Evolutionary conservation across 345 rosid genomes (phyloP), one percentile per base, ranked within the genome.

Genomic region (Laguncularia racemosa): DNA sequence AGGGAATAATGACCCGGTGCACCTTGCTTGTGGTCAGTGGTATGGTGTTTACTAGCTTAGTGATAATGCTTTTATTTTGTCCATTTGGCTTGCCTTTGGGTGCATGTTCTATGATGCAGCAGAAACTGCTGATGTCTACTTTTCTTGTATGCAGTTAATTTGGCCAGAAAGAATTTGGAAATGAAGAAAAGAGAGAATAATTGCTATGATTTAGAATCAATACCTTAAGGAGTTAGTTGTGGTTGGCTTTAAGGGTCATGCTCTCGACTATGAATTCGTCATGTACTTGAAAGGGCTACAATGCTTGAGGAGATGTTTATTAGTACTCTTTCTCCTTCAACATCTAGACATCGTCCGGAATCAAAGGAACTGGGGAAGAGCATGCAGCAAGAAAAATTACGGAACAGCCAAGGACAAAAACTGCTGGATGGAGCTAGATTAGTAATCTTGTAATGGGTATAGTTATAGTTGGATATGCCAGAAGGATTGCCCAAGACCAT

Each of bases 241-340:
- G 40, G 16, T 49, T 58, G 62, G 62, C 13, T 58, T 58, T 33
- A 48, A 40, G 43, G 62, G 62, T 44, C 50, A 58, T 44, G 47
- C 50, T 2, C 33, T 61, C 13, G 56, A 61, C 16, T 26, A 4
- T 4, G 65, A 61, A 46, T 47, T 61, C 38, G 26, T 52, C 38
- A 33, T 54, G 48, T 61, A 33, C 53, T 23, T 51, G 65, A 44
- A 43, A 61, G 47, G 52, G 65, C 65, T 40, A 20, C 38, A 7
- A 52, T 40, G 65, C 57, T 61, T 1, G 65, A 61, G 48, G 45
- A 61, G 50, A 17, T 61, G 44, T 50, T 61, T 38, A 54, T 61
- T 33, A 46, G 8, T 50, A 46, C 48, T 50, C 55, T 14, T 28
- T 6, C 26, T 49, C 46, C 26, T 20, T 20, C 14, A 18, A 33